phyloP scores from a whole-genome alignment of 345 rosid species.

The Syzygium aromaticum region DNA sequence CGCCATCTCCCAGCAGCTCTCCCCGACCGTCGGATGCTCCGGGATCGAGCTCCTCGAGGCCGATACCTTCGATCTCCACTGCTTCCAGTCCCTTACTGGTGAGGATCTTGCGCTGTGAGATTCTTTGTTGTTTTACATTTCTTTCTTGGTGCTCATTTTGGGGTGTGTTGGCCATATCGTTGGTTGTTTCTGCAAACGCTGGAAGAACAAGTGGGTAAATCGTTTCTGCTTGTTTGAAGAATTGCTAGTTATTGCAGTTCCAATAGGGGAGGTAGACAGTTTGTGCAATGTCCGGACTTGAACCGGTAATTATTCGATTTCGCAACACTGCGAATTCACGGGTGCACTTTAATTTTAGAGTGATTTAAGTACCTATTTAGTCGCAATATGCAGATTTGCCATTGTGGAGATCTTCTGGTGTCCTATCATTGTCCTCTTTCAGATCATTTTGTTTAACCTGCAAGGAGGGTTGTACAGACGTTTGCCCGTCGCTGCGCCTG shows the following conservation, averaged over 20 bases:
- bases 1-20: conserved; percentile 97
- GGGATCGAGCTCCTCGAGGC: conserved; percentile 97
- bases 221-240: neutral
- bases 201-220: neutral
- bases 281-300: neutral
- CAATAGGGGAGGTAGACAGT: neutral
- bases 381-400: neutral
- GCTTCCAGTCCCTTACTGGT: conserved; percentile 97
- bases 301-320: neutral
- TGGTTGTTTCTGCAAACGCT: neutral
- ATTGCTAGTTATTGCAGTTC: neutral
- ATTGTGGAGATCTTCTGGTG: neutral
- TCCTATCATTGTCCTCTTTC: neutral
- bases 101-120: neutral
- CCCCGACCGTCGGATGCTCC: conserved; percentile 77
- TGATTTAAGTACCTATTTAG: neutral
- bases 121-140: neutral
- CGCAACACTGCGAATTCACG: fast-evolving
- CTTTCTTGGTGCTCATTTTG: neutral
- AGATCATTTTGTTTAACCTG: neutral
- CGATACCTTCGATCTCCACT: conserved; percentile 89
- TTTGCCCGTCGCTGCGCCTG: neutral
- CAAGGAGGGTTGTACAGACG: neutral
- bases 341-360: neutral
- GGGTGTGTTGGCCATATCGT: neutral